Evolutionary conservation across 1,284 basidiomycete genomes (phyloP).

Genomic region (Microbotryomycetes sp.): DNA sequence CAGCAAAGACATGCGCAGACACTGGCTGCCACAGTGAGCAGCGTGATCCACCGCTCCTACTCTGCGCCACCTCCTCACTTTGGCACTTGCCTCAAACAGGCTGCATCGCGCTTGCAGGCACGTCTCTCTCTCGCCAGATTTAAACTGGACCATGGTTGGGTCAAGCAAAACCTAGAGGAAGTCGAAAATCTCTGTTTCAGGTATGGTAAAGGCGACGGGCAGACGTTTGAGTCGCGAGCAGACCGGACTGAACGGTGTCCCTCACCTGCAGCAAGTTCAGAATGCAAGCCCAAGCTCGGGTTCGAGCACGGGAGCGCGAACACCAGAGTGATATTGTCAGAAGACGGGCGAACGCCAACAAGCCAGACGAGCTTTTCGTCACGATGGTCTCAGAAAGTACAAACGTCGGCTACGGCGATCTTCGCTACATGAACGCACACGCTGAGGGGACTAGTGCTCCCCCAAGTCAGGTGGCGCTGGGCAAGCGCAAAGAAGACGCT

Average conservation of each 20-base stretch:
- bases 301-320: neutral
- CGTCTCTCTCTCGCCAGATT: constrained; percentile 13
- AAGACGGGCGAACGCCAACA: neutral
- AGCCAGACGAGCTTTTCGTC: neutral
- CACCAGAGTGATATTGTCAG: neutral
- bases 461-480: neutral
- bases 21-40: no score
- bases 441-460: neutral
- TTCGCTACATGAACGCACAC: neutral
- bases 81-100: neutral
- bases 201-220: no score
- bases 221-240: neutral
- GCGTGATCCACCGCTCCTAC: neutral
- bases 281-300: neutral
- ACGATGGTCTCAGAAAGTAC: neutral
- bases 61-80: neutral
- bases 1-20: neutral
- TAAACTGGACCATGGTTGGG: constrained; percentile 18
- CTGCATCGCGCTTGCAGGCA: neutral
- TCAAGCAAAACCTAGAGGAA: constrained; percentile 12
- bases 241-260: neutral
- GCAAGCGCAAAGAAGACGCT: neutral
- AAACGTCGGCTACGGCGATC: neutral
- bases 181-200: constrained; percentile 14
- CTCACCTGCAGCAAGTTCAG: neutral